Base-by-base conservation (phyloP, 208 protist species). In the Trypanosoma congolense region DNA sequence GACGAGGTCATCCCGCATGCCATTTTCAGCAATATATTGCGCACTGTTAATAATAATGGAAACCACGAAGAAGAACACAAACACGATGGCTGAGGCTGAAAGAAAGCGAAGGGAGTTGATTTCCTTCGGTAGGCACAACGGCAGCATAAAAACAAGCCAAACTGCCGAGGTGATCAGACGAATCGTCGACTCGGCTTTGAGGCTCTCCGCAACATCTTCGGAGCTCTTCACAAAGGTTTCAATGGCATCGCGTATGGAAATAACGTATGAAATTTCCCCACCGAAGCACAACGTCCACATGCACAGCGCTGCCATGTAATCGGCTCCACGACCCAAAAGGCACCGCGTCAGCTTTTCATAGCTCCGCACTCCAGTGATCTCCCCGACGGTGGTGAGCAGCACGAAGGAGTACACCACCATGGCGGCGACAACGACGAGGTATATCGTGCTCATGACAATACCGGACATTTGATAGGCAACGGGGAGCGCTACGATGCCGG, bases 101-200 rank as follows among this genome's bases (percentile, higher is more conserved):
- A 84, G 50, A 53, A 83, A 66, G 18, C 88, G 79, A 33, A 95
- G 70, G 16, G 84, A 86, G 65, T 90, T 89, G 61, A 95, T 87
- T 55, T 83, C 73, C 64, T 85, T 83, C 2, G 77, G 82, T 30
- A 92, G 66, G 38, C 62, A 89, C 36, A 92, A 58, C 29, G 88
- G 83, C 42, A 87, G 58, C 71, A 95, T 95, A 24, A 49, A 47
- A 22, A 76, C 49, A 10, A 90, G 51, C 82, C 80, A 92, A 22
- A 92, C 64, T 4, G 65, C 12, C 29, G 59, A 56, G 1, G 73
- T 75, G 28, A 92, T 64, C 5, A 88, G 41, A 25, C 76, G 75
- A 21, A 65, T 55, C 14, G 81, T 78, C 38, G 35, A 53, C 9
- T 49, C 29, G 1, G 45, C 60, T 31, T 46, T 58, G 12, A 87